phyloP scores from a whole-genome alignment of 2,329 filamentous ascomycete species.

The Penicillium griseofulvum region DNA sequence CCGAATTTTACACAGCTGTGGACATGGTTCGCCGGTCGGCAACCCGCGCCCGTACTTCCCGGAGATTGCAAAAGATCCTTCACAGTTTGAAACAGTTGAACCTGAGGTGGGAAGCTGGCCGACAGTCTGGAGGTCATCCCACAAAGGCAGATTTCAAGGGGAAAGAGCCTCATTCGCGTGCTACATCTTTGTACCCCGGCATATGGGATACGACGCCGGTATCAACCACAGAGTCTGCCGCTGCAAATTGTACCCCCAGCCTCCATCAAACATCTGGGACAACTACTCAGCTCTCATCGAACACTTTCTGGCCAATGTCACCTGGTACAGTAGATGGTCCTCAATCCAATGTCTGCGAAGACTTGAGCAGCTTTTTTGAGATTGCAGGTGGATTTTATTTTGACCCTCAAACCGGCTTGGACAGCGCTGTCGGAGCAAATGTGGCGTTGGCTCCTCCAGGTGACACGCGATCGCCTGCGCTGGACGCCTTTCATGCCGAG shows the following conservation, averaged over 20 bases:
- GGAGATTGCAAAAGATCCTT: constrained; percentile 59
- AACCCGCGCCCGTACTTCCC: constrained; percentile 55
- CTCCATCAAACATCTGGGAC: constrained; percentile 9
- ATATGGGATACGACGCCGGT: background rate
- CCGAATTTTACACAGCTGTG: constrained; percentile 55
- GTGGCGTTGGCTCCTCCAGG: constrained; percentile 10
- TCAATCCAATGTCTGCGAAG: constrained; percentile 39
- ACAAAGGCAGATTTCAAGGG: background rate
- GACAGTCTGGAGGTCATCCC: background rate
- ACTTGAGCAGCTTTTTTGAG: constrained; percentile 61
- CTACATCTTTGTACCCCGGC: background rate
- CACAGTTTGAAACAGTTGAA: constrained; percentile 57
- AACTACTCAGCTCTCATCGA: constrained; percentile 14
- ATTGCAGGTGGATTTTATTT: constrained; percentile 52
- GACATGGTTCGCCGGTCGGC: constrained; percentile 59
- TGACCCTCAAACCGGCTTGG: constrained; percentile 16
- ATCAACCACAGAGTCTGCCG: constrained; percentile 5
- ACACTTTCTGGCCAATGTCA: constrained; percentile 20
- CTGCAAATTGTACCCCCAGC: background rate
- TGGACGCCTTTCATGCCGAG: constrained; percentile 34
- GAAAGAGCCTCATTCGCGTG: background rate
- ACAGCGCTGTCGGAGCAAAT: constrained; percentile 7
- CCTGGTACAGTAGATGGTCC: constrained; percentile 7
- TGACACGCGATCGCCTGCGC: constrained; percentile 5
- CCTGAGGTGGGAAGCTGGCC: constrained; percentile 30